Evolutionary conservation across 2,329 filamentous ascomycete species (phyloP).

Genomic region (Colletotrichum cordylinicola): DNA sequence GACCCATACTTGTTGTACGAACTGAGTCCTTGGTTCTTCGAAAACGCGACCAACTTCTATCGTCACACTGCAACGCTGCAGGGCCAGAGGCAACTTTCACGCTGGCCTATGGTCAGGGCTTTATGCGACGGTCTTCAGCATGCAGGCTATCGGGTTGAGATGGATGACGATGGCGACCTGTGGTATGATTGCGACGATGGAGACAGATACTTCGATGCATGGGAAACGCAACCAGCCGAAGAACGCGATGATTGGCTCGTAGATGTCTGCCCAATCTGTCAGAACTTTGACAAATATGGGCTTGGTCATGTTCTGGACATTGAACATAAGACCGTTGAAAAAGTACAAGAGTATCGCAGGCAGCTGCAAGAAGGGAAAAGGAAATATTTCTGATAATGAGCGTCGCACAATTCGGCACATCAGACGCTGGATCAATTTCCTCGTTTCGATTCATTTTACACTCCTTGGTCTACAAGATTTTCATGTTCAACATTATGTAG

Average conservation of each 20-base stretch:
- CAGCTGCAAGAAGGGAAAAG: background rate
- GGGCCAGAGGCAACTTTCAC: background rate
- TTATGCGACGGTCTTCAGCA: conserved; percentile 12
- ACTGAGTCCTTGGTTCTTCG: no score
- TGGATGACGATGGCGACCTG: conserved; percentile 19
- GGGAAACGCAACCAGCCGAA: background rate
- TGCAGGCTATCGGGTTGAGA: conserved; percentile 9
- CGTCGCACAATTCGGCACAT: no score
- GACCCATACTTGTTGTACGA: no score
- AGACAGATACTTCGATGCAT: conserved; percentile 18
- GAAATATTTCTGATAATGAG: no score
- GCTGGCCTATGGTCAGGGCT: background rate
- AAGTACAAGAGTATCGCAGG: background rate
- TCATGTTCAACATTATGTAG: no score
- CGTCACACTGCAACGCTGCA: background rate
- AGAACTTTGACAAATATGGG: background rate
- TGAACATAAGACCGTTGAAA: background rate
- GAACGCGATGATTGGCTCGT: background rate
- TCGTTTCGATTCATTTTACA: no score
- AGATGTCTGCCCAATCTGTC: background rate
- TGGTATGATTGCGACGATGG: conserved; percentile 23
- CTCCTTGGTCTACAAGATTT: no score
- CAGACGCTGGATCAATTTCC: no score
- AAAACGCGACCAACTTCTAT: accelerated
- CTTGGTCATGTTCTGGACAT: background rate